These are phyloP conservation scores for Candida coleopterorum DNA, from an alignment of 805 yeast genomes.

Conservation along the genomic window DNA sequence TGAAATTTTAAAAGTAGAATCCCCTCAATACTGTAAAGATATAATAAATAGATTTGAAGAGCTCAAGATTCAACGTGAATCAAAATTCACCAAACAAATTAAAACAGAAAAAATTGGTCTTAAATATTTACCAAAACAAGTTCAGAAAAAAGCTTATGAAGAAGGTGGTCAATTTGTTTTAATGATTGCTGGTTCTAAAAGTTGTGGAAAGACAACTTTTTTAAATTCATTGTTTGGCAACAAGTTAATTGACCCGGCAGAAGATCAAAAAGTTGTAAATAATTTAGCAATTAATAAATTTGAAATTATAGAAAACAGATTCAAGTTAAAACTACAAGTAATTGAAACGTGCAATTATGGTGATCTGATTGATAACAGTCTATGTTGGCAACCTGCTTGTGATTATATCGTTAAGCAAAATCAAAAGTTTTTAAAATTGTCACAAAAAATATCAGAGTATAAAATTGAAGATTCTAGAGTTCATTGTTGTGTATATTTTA, in stretches of 20 bases:
- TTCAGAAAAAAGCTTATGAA: conserved; percentile 16
- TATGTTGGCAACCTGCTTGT: conserved; percentile 41
- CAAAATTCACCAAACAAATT: background rate
- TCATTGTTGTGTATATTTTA: conserved; percentile 81
- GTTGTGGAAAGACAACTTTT: conserved; percentile 67
- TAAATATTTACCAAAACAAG: conserved; percentile 25
- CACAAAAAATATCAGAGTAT: conserved; percentile 21
- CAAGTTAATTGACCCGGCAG: conserved; percentile 13
- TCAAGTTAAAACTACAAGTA: conserved; percentile 54
- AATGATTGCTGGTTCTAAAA: conserved; percentile 32
- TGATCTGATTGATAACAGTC: conserved; percentile 44
- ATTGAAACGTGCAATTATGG: conserved; percentile 69
- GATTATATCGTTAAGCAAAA: conserved; percentile 66
- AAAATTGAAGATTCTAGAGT: conserved; percentile 55
- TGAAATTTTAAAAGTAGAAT: conserved; percentile 1
- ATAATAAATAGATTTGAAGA: no score
- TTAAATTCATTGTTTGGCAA: conserved; percentile 70
- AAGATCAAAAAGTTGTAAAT: conserved; percentile 16
- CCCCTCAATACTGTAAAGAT: background rate
- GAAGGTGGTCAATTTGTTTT: conserved; percentile 31
- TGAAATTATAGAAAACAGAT: conserved; percentile 55
- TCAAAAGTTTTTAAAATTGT: conserved; percentile 29
- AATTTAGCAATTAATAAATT: conserved; percentile 34
- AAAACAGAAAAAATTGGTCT: conserved; percentile 17
- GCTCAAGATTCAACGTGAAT: background rate